Conservation (phyloP, 1,139 yeast genomes). For the Hyphopichia khmerensis region DNA sequence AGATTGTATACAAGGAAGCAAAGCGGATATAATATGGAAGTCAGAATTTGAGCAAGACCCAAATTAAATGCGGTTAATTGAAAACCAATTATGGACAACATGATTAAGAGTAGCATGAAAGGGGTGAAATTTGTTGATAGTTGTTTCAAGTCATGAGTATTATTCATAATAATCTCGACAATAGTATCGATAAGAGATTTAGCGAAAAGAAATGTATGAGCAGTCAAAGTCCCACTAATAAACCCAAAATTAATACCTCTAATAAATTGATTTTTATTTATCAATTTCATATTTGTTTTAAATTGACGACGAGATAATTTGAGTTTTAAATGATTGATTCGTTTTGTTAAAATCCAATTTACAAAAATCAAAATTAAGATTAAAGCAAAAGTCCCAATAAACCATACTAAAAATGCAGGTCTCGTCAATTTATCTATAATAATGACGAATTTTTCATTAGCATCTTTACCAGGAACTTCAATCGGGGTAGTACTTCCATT, state of each 20-base stretch:
- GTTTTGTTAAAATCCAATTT: conserved; percentile 17
- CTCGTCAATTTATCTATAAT: conserved; percentile 25
- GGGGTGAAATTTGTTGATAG: conserved; percentile 27
- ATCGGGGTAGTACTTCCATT: conserved; percentile 47
- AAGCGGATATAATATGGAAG: conserved; percentile 79
- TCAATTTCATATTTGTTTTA: conserved; percentile 8
- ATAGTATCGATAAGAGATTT: conserved; percentile 77
- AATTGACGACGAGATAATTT: conserved; percentile 11
- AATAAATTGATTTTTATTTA: conserved; percentile 24
- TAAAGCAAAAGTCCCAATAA: conserved; percentile 31
- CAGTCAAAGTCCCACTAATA: conserved; percentile 76
- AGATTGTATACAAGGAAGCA: conserved; percentile 84
- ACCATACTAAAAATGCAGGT: conserved; percentile 38
- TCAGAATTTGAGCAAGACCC: conserved; percentile 70
- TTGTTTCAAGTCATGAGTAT: conserved; percentile 19
- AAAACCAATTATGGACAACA: conserved; percentile 67
- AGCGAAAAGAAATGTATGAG: conserved; percentile 82
- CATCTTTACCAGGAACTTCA: conserved; percentile 21
- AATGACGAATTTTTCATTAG: conserved; percentile 25
- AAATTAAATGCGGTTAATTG: conserved; percentile 74
- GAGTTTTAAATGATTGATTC: conserved; percentile 12
- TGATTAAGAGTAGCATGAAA: conserved; percentile 54
- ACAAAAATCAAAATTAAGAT: conserved; percentile 24
- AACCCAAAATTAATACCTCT: conserved; percentile 67
- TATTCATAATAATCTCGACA: conserved; percentile 42